These are phyloP conservation scores for Areca catechu DNA, from an alignment of 176 grass and related monocot genomes.

Conservation along the genomic window DNA sequence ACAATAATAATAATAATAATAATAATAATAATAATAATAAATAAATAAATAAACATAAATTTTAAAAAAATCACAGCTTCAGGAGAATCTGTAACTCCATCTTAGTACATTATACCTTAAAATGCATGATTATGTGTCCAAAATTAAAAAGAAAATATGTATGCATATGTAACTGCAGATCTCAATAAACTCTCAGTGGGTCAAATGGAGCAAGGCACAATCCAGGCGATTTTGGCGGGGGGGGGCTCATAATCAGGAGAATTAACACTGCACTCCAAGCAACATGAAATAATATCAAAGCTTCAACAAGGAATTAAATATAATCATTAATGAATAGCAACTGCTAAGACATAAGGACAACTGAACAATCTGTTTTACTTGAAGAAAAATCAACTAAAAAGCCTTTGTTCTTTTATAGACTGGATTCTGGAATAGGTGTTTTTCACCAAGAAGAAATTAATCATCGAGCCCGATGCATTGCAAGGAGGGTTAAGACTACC, in stretches of 20 bases:
- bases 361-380: neutral
- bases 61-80: too few relatives aligned
- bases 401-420: conserved; percentile 96
- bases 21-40: too few relatives aligned
- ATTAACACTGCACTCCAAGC: conserved; percentile 81
- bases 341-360: too few relatives aligned
- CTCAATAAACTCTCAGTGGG: conserved; percentile 86
- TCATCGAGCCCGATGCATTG: conserved; percentile 83
- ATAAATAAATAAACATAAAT: too few relatives aligned
- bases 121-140: conserved; percentile 74
- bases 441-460: conserved; percentile 65
- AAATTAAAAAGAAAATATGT: conserved; percentile 22
- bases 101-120: conserved; percentile 17
- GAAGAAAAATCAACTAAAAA: conserved; percentile 3
- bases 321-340: too few relatives aligned
- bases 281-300: conserved; percentile 15
- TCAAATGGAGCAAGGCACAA: conserved; percentile 92
- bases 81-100: too few relatives aligned
- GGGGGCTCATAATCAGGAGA: conserved; percentile 87
- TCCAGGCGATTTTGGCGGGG: conserved; percentile 56
- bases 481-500: conserved; percentile 82
- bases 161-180: conserved; percentile 10
- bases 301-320: too few relatives aligned
- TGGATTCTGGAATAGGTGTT: conserved; percentile 69
- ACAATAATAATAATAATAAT: too few relatives aligned